A percentile compares a stretch with the other conserved stretches of the same genome.
These are phyloP conservation scores for Encephalitozoon hellem DNA, from an alignment of 371 early-diverging fungal species.

Conservation along the genomic window DNA sequence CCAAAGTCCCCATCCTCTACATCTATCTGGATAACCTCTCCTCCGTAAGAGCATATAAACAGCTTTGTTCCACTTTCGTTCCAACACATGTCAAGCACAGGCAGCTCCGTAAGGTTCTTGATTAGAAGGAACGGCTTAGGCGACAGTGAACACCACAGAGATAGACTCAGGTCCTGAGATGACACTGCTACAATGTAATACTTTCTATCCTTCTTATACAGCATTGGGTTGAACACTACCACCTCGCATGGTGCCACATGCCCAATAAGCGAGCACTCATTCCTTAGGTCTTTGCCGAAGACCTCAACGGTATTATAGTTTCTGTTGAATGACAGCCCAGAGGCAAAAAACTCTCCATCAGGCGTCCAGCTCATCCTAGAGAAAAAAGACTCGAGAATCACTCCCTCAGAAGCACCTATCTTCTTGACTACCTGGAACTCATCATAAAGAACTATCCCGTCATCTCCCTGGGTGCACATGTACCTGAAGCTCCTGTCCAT, in stretches of 20 bases:
- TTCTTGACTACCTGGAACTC: conserved; percentile 11
- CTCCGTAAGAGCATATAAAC: conserved; percentile 58
- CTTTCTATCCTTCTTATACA: background rate
- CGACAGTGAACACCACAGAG: conserved; percentile 54
- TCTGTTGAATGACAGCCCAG: conserved; percentile 54
- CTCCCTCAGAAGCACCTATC: conserved; percentile 37
- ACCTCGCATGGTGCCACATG: conserved; percentile 59
- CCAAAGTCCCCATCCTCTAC: conserved; percentile 52
- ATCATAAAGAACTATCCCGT: conserved; percentile 49
- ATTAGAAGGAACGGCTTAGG: conserved; percentile 58
- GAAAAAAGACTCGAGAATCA: conserved; percentile 56
- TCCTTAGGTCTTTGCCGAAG: conserved; percentile 25
- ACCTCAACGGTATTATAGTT: conserved; percentile 51
- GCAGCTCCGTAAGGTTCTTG: conserved; percentile 55
- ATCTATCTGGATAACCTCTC: conserved; percentile 47
- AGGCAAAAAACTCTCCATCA: conserved; percentile 52
- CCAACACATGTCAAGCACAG: conserved; percentile 60
- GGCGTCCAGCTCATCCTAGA: conserved; percentile 55
- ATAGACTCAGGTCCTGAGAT: conserved; percentile 57
- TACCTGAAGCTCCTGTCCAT: conserved; percentile 28
- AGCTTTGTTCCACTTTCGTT: conserved; percentile 35
- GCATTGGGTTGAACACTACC: conserved; percentile 44
- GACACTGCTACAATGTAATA: conserved; percentile 55
- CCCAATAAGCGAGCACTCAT: conserved; percentile 55
- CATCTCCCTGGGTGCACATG: conserved; percentile 51